Base-by-base conservation (phyloP, 495 filamentous ascomycete genomes). In the Talaromyces nanjingensis region DNA sequence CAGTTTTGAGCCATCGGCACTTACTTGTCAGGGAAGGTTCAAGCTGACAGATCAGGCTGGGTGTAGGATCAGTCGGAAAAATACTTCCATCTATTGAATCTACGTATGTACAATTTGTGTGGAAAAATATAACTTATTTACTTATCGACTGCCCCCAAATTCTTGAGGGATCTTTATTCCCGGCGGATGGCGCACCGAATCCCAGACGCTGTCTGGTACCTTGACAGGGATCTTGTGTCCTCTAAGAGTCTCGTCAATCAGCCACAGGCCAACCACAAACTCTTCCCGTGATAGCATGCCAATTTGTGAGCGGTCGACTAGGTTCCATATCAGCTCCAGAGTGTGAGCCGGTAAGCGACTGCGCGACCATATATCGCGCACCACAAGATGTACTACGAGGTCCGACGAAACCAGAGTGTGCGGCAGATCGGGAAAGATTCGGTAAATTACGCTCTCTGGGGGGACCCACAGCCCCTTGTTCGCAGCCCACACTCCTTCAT, bases 401-500 rank as follows among this genome's bases (percentile, higher is more conserved):
- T 89, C 85, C 16, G 74, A 63, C 0, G 47, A 34, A 64, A 60
- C n/a, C 18, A 64, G 27, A 42, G 37, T 25, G 27, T 20, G 31
- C 18, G 65, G 62, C 9, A 57, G 16, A 22, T 60, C 7, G 18
- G 34, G 60, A 12, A 45, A 58, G 16, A 59, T 18, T 53, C 20
- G 29, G 54, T 42, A 54, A 5, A 68, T 34, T 31, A 61, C 47
- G 60, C 31, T 54, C 57, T 65, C 58, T 4, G 65, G 60, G 45
- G 71, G 66, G 57, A 85, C 73, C 27, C 83, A 74, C n/a, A 93
- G 62, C 0, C 92, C 93, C 64, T 85, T 85, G 69, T 98, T 98
- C 18, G 91, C 92, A 25, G 96, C 94, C 92, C 92, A 98, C 3
- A 98, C 88, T 4, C 92, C 96, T 75, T 98, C 94, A 69, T 98